Conservation (phyloP, 345 rosid species). For the Boechera retrofracta region DNA sequence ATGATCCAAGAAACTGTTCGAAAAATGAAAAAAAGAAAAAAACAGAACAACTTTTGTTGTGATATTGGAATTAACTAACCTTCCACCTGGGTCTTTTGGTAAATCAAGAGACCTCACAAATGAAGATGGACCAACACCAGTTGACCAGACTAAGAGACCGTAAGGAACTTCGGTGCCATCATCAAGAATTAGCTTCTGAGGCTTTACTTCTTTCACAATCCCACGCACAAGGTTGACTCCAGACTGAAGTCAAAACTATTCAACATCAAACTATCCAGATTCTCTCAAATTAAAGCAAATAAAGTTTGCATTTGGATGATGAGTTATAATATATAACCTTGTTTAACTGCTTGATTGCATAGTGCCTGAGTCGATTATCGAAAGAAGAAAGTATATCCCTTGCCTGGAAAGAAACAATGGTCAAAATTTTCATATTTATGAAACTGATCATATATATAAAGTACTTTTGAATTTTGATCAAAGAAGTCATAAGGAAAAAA, state of each 20-base stretch:
- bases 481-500: background rate
- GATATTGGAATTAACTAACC: slow-evolving; percentile 50
- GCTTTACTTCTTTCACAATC: slow-evolving; percentile 86
- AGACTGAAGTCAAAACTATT: slow-evolving; percentile 61
- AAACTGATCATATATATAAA: background rate
- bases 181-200: slow-evolving; percentile 75
- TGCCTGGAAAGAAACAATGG: slow-evolving; percentile 55
- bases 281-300: background rate
- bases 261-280: background rate
- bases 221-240: slow-evolving; percentile 97
- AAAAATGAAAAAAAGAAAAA: background rate
- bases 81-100: slow-evolving; percentile 96
- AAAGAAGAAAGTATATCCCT: slow-evolving; percentile 94
- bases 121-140: slow-evolving; percentile 94
- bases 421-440: background rate
- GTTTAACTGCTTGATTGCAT: slow-evolving; percentile 85
- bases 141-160: slow-evolving; percentile 92
- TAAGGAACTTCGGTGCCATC: slow-evolving; percentile 83
- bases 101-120: slow-evolving; percentile 71
- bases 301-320: background rate
- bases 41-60: background rate
- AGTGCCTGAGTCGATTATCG: slow-evolving; percentile 90
- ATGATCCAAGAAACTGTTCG: background rate
- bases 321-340: slow-evolving; percentile 57
- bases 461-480: background rate